Percentiles rank a stretch among this genome's conserved stretches.
phyloP scores from a whole-genome alignment of 225 moss, liverwort and hornwort species.

The Lunularia cruciata region DNA sequence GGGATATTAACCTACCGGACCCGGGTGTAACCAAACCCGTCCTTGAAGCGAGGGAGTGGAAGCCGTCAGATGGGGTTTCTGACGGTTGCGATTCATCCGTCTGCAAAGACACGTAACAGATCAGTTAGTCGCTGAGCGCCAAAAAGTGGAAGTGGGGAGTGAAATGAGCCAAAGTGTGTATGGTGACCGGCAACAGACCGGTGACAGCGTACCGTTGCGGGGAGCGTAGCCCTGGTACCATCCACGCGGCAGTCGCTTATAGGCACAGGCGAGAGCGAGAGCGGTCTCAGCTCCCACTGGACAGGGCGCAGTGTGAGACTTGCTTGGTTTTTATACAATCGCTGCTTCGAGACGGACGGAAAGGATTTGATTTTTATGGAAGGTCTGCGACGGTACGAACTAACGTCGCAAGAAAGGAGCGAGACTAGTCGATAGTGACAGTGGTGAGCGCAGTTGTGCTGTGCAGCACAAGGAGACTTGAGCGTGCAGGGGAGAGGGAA shows the following conservation, averaged over 20 bases:
- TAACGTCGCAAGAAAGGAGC: no score
- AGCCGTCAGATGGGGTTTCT: not conserved
- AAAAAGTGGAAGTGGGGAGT: no score
- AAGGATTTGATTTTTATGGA: no score
- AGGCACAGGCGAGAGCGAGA: no score
- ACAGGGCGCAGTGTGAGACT: not conserved
- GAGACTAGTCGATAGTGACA: no score
- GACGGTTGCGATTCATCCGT: not conserved
- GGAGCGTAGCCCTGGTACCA: not conserved
- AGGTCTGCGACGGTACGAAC: no score
- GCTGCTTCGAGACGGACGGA: no score
- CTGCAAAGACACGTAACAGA: not conserved
- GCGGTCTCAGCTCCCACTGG: not conserved
- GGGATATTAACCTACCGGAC: no score
- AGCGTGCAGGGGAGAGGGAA: not conserved
- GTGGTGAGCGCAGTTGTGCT: not conserved
- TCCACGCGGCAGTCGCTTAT: not conserved
- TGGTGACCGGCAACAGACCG: not conserved
- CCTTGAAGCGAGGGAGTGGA: not conserved
- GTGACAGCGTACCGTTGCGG: slow-evolving; percentile 5
- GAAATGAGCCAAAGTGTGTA: not conserved
- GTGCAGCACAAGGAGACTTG: slow-evolving; percentile 15
- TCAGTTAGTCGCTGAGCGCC: not conserved
- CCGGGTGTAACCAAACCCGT: no score
- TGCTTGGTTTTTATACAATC: no score